Conservation (phyloP, 257 asterid species). For the Handroanthus guayacan region DNA sequence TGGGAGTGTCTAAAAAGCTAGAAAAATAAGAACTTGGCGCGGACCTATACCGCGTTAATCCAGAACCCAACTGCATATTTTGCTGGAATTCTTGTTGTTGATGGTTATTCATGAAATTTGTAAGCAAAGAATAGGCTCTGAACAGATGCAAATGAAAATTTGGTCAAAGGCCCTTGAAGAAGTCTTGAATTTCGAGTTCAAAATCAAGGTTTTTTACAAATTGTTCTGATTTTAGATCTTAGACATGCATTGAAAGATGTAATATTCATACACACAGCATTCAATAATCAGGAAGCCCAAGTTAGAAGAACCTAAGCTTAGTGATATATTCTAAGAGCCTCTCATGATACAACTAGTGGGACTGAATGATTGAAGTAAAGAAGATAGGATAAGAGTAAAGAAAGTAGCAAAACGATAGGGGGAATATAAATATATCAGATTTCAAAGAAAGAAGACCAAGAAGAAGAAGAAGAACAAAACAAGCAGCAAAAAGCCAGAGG, state of each 20-base stretch:
- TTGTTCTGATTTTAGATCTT: neutral
- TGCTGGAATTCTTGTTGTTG: slow-evolving; percentile 32
- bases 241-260: slow-evolving; percentile 13
- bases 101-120: slow-evolving; percentile 39
- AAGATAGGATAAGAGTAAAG: slow-evolving; percentile 33
- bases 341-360: neutral
- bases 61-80: slow-evolving; percentile 44
- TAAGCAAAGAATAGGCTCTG: neutral
- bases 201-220: neutral
- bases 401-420: slow-evolving; percentile 14
- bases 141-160: neutral
- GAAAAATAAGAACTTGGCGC: slow-evolving; percentile 86
- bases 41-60: slow-evolving; percentile 75
- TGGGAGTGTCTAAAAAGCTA: slow-evolving; percentile 45
- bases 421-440: slow-evolving; percentile 24
- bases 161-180: slow-evolving; percentile 9
- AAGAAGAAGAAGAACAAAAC: slow-evolving; percentile 3
- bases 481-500: slow-evolving; percentile 27
- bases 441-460: neutral
- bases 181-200: neutral
- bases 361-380: slow-evolving; percentile 23
- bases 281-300: neutral
- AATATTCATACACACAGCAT: neutral
- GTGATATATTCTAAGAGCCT: neutral
- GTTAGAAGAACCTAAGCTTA: neutral